Evolutionary conservation across 768 basidiomycete genomes (phyloP).

Genomic region (Boletus edulis): DNA sequence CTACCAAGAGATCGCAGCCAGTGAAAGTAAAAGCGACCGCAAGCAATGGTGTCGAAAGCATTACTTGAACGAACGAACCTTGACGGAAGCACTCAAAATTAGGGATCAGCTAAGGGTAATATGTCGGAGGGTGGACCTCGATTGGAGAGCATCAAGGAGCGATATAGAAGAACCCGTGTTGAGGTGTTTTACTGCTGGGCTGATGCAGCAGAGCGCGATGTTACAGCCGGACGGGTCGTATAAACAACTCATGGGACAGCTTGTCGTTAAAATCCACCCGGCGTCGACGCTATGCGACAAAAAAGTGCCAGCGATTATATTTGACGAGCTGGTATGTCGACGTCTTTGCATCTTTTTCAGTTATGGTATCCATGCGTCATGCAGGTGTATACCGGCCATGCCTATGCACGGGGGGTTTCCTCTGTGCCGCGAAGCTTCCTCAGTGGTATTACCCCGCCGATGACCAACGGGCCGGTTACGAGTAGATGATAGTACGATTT

Average conservation of each 20-base stretch:
- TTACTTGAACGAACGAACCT: constrained; percentile 77
- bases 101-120: constrained; percentile 71
- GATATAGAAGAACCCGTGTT: constrained; percentile 70
- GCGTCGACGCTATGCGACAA: constrained; percentile 79
- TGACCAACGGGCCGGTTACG: constrained; percentile 5
- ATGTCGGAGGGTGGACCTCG: constrained; percentile 58
- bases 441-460: constrained; percentile 14
- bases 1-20: constrained; percentile 65
- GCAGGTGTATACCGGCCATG: constrained; percentile 78
- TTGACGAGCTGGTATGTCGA: constrained; percentile 81
- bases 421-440: constrained; percentile 63
- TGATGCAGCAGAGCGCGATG: constrained; percentile 82
- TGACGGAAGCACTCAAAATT: constrained; percentile 77
- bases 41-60: constrained; percentile 84
- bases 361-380: not conserved
- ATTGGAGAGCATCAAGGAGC: constrained; percentile 56
- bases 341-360: not conserved
- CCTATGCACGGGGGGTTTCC: constrained; percentile 93
- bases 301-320: constrained; percentile 84
- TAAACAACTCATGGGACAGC: constrained; percentile 74
- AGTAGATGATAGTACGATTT: constrained; percentile 12
- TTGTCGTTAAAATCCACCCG: constrained; percentile 89
- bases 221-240: constrained; percentile 85
- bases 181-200: constrained; percentile 68
- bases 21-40: constrained; percentile 45